Percentiles rank a stretch among this genome's conserved stretches.
Conservation (phyloP, 2,329 filamentous ascomycete species). For the Aspergillus glaucus region DNA sequence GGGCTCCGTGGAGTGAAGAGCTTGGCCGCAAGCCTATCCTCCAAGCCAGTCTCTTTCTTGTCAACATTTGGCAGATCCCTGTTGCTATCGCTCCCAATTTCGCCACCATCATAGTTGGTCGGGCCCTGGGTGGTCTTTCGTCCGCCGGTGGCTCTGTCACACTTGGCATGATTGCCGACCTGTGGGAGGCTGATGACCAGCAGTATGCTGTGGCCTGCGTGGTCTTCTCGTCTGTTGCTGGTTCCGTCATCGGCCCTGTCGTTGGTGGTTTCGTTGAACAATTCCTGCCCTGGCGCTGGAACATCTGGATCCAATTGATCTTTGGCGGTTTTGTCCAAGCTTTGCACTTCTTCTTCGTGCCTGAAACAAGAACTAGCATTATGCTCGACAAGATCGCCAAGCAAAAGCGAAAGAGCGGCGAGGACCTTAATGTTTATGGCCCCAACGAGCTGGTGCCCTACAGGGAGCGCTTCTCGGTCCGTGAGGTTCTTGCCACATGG, state of each 20-base stretch:
- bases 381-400: conserved; percentile 76
- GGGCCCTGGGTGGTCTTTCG: conserved; percentile 62
- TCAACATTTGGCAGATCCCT: conserved; percentile 71
- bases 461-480: conserved; percentile 51
- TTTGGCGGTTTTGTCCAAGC: conserved; percentile 64
- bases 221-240: conserved; percentile 73
- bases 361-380: conserved; percentile 70
- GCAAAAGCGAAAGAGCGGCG: conserved; percentile 58
- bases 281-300: conserved; percentile 65
- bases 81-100: conserved; percentile 70
- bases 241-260: conserved; percentile 69
- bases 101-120: conserved; percentile 61
- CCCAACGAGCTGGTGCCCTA: conserved; percentile 63
- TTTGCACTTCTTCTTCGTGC: conserved; percentile 63
- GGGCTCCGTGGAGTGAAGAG: conserved; percentile 84
- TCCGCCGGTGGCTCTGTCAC: conserved; percentile 69
- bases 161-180: conserved; percentile 67
- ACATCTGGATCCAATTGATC: conserved; percentile 80
- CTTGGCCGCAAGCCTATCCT: conserved; percentile 70
- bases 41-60: conserved; percentile 65
- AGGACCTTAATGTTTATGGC: conserved; percentile 59
- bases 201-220: conserved; percentile 71
- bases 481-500: conserved; percentile 54
- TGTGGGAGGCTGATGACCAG: conserved; percentile 64
- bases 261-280: conserved; percentile 70